phyloP scores from a whole-genome alignment of 2,329 filamentous ascomycete species.

The Tetracladium maxilliforme region DNA sequence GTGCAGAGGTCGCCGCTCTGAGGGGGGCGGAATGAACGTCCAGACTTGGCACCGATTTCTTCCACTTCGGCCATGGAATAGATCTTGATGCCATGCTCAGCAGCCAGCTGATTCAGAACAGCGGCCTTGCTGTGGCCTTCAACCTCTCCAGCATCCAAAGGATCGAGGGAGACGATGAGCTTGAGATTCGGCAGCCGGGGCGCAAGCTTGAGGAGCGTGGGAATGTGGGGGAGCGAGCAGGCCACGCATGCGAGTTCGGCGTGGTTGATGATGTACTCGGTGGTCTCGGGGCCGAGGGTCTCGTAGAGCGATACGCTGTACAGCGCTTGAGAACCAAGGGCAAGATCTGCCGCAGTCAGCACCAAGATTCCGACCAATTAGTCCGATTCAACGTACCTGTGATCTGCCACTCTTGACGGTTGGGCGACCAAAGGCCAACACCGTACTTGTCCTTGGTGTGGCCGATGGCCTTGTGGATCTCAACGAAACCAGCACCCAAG shows the following conservation, averaged over 20 bases:
- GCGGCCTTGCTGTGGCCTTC: conserved; percentile 65
- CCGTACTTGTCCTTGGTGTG: conserved; percentile 54
- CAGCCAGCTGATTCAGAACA: conserved; percentile 61
- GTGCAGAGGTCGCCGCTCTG: conserved; percentile 65
- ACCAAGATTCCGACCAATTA: background rate
- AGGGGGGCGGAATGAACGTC: conserved; percentile 54
- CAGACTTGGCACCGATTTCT: conserved; percentile 56
- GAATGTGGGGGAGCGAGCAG: conserved; percentile 68
- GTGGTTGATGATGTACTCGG: conserved; percentile 94
- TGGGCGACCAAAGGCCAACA: conserved; percentile 75
- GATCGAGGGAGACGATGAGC: conserved; percentile 75
- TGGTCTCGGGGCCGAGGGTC: conserved; percentile 79
- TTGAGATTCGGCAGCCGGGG: conserved; percentile 69
- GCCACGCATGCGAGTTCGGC: conserved; percentile 61
- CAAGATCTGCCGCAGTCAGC: conserved; percentile 51
- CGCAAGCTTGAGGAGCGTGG: conserved; percentile 67
- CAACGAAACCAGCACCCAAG: conserved; percentile 72
- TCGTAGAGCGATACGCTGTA: conserved; percentile 93
- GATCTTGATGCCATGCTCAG: conserved; percentile 60
- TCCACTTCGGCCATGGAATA: conserved; percentile 73
- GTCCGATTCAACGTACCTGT: conserved; percentile 34
- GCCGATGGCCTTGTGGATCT: conserved; percentile 62
- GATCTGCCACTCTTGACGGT: conserved; percentile 81
- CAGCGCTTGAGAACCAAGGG: conserved; percentile 71
- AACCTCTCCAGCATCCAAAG: conserved; percentile 66